Evolutionary conservation across 2,329 filamentous ascomycete genomes (phyloP).

Genomic region (Gaeumannomyces sp.): DNA sequence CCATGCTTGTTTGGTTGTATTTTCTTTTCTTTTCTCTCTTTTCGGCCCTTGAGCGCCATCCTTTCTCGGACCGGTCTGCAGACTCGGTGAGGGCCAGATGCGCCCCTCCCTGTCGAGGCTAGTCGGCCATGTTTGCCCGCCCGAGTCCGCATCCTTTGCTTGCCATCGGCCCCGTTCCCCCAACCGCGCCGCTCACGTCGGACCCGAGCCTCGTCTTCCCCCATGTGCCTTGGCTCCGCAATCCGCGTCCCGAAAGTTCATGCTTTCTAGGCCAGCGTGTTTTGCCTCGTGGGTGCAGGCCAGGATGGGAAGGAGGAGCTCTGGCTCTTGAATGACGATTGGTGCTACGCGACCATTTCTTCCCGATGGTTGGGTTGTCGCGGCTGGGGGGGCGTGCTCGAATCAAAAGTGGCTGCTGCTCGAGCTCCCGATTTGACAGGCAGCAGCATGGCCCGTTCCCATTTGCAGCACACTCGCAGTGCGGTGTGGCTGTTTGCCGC

Average conservation of each 20-base stretch:
- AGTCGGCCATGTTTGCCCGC: neutral
- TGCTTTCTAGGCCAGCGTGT: neutral
- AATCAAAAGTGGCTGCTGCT: neutral
- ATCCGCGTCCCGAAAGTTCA: neutral
- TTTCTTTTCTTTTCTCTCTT: too few species aligned
- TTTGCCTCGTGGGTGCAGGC: neutral
- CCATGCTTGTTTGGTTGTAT: neutral
- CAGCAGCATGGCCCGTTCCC: conserved; percentile 4
- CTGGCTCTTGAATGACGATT: neutral
- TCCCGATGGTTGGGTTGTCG: conserved; percentile 3
- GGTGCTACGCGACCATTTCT: conserved; percentile 1
- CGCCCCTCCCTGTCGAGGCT: neutral
- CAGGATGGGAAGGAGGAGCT: neutral
- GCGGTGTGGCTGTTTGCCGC: conserved; percentile 3
- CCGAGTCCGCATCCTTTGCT: neutral
- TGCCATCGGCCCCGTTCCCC: neutral
- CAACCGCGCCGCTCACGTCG: neutral
- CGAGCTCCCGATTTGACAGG: conserved; percentile 1
- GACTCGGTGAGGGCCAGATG: neutral
- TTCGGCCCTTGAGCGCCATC: neutral
- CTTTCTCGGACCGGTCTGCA: neutral
- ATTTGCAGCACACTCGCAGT: conserved; percentile 2
- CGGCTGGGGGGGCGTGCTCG: neutral
- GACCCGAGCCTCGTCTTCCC: neutral
- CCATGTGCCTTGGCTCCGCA: neutral